phyloP scores from a whole-genome alignment of 2,329 filamentous ascomycete species.

The Polychaeton citri region DNA sequence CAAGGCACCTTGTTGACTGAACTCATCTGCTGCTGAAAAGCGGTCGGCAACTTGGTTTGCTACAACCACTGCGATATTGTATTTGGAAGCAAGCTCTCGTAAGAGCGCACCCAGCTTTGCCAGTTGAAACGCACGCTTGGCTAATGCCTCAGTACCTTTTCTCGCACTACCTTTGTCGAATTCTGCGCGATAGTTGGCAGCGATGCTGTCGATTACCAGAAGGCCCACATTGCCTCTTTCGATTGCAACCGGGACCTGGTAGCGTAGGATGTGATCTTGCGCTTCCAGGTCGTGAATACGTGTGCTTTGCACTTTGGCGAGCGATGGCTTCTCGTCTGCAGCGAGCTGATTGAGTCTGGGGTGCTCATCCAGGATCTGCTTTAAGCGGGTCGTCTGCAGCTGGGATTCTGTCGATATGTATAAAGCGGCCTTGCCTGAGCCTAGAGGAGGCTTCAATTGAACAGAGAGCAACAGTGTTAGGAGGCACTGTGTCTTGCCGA shows the following conservation, averaged over 20 bases:
- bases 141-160: constrained; percentile 44
- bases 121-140: constrained; percentile 62
- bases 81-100: constrained; percentile 57
- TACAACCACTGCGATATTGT: constrained; percentile 74
- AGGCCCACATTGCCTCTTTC: constrained; percentile 64
- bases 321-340: constrained; percentile 40
- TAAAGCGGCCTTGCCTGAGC: constrained; percentile 59
- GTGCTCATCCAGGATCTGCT: constrained; percentile 62
- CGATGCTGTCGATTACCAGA: constrained; percentile 78
- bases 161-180: constrained; percentile 43
- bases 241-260: constrained; percentile 80
- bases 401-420: constrained; percentile 91
- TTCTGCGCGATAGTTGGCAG: constrained; percentile 90
- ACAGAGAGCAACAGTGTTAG: constrained; percentile 71
- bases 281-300: constrained; percentile 80
- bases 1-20: constrained; percentile 5
- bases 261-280: constrained; percentile 88
- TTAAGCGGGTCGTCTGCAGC: constrained; percentile 66
- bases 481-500: constrained; percentile 89
- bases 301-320: constrained; percentile 67
- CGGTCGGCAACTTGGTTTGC: constrained; percentile 93
- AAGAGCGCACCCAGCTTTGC: constrained; percentile 63
- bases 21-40: constrained; percentile 36
- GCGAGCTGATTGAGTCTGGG: constrained; percentile 41
- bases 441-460: constrained; percentile 49